Evolutionary conservation across 306 rosid genomes (phyloP), one percentile per base, ranked within the genome.

Genomic region (Ochetophila trinervis): DNA sequence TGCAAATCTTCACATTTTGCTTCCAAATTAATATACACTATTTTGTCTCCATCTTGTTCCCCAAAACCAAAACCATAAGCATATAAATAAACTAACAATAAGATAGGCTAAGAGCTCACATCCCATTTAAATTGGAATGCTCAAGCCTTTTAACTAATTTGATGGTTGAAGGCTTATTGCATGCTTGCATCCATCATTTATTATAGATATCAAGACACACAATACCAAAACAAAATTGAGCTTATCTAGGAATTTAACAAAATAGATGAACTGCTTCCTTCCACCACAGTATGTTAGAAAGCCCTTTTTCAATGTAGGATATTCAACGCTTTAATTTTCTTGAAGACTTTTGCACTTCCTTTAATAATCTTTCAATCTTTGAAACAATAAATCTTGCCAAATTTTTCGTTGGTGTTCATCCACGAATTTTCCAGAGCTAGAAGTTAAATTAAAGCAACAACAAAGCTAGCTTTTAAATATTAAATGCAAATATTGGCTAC

Each of bases 281-380:
- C 96, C 98, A 89, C 96, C 98, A 92, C 32, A 81, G 22, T 69
- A 92, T 79, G 80, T 84, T 88, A 79, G 89, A 78, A 70, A 87
- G 80, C 65, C 75, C 85, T 73, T 84, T 92, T 77, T 92, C n/a
- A 92, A 59, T 82, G 84, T 45, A 77, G 71, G 69, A 76, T 75
- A 74, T 67, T 79, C 53, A 54, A 61, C 30, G 67, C 75, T 74
- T 55, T 80, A 34, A 63, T 56, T 78, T 87, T 89, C 86, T 84
- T 89, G 60, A 79, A 58, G 34, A 76, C 66, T 74, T 78, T 92
- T 68, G 65, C 58, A 70, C 85, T 79, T 67, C 89, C 82, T 65
- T 65, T 69, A 32, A 68, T 69, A 77, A 62, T 74, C 69, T 82
- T 92, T 61, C 67, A 66, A 42, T 74, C 82, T 70, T 79, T 77